These are phyloP conservation scores for Aureobasidium sp. DNA, from an alignment of 2,329 filamentous ascomycete genomes.

Conservation along the genomic window DNA sequence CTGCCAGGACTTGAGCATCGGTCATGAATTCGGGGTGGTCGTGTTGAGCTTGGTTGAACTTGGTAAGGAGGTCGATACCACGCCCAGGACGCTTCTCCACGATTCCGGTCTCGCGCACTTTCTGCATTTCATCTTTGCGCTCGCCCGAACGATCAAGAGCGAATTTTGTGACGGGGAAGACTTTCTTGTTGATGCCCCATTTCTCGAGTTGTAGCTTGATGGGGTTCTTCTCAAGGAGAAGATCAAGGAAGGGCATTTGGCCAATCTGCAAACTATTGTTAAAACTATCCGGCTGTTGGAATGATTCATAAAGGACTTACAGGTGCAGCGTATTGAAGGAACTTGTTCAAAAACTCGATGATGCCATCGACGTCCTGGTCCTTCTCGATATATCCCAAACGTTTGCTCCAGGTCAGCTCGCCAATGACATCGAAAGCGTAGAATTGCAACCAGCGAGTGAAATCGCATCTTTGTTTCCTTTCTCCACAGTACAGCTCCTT, in stretches of 20 bases:
- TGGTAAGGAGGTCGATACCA: slow-evolving; percentile 58
- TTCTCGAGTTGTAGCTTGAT: slow-evolving; percentile 61
- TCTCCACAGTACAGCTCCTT: slow-evolving; percentile 34
- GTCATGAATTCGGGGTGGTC: slow-evolving; percentile 65
- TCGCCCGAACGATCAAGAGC: slow-evolving; percentile 61
- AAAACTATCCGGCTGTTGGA: background rate
- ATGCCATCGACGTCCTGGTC: slow-evolving; percentile 72
- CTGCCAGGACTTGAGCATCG: slow-evolving; percentile 61
- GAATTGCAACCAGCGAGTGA: slow-evolving; percentile 68
- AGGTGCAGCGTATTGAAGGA: slow-evolving; percentile 66
- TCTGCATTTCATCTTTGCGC: slow-evolving; percentile 49
- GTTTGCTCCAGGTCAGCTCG: slow-evolving; percentile 68
- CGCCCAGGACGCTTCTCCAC: slow-evolving; percentile 31
- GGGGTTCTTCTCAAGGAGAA: slow-evolving; percentile 66
- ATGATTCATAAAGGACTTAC: slow-evolving; percentile 37
- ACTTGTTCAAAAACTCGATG: slow-evolving; percentile 54
- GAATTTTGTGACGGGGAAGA: slow-evolving; percentile 68
- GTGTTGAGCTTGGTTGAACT: slow-evolving; percentile 63
- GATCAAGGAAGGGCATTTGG: slow-evolving; percentile 67
- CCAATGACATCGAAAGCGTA: slow-evolving; percentile 79
- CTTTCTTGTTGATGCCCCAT: slow-evolving; percentile 59
- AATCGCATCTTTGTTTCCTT: slow-evolving; percentile 49
- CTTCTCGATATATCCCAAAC: slow-evolving; percentile 67
- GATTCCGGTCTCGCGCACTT: slow-evolving; percentile 38
- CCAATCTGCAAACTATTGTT: slow-evolving; percentile 47